Evolutionary conservation across 2,329 filamentous ascomycete genomes (phyloP).

Genomic region (Hysterium pulicare): DNA sequence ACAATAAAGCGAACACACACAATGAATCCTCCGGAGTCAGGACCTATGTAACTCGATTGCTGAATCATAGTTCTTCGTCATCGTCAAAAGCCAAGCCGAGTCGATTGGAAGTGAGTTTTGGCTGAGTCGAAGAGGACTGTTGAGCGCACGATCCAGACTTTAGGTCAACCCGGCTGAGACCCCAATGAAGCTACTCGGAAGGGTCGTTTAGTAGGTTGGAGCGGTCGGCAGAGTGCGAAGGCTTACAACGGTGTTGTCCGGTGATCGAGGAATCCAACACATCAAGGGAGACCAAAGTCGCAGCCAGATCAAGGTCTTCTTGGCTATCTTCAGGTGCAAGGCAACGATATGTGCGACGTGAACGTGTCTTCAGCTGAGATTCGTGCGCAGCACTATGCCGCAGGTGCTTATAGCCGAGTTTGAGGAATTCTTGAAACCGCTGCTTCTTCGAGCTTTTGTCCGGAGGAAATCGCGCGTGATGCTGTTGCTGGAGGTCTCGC

Average conservation of each 20-base stretch:
- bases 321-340: constrained; percentile 26
- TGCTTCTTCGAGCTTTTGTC: constrained; percentile 28
- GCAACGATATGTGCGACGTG: constrained; percentile 28
- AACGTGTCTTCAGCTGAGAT: constrained; percentile 19
- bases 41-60: too few species aligned
- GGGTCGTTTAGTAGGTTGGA: constrained; percentile 27
- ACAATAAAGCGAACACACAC: too few species aligned
- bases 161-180: constrained; percentile 27
- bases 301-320: constrained; percentile 30
- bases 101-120: too few species aligned
- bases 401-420: constrained; percentile 25
- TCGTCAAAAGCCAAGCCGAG: too few species aligned
- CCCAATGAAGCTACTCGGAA: constrained; percentile 35
- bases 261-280: constrained; percentile 5
- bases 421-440: constrained; percentile 27
- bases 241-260: background rate
- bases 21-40: too few species aligned
- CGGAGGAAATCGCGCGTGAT: constrained; percentile 25
- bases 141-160: too few species aligned
- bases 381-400: constrained; percentile 25
- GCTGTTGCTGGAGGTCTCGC: constrained; percentile 23
- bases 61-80: too few species aligned
- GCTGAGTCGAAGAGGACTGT: too few species aligned
- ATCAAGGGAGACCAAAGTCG: constrained; percentile 29
- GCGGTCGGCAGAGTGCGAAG: constrained; percentile 15